Evolutionary conservation across 2,329 filamentous ascomycete species (phyloP), one percentile per base, ranked within the genome.

Genomic region (Arthrobotrys megalospora): DNA sequence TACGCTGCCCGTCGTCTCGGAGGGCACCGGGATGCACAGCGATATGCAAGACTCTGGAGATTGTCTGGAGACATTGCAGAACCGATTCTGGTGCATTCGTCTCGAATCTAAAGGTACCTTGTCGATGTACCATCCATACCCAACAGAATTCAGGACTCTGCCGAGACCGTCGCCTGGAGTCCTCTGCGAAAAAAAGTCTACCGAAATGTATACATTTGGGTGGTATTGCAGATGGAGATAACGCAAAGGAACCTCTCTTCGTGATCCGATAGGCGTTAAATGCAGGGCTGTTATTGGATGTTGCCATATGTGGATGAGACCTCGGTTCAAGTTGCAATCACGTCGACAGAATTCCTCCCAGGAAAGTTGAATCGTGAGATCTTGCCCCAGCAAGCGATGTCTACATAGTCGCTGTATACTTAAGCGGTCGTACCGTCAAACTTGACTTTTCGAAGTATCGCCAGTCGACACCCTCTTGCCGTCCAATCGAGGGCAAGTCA

Each of bases 221-320:
- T 77, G 36, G 75, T 72, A 72, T 78, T 78, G 75, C 75, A 78
- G 75, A 45, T 53, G 60, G 62, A 67, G 67, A 77, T 60, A 77
- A 77, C 73, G 73, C 73, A 69, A 67, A 71, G 65, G 75, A 72
- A 78, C 58, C 43, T 41, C 52, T 72, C 53, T 71, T 66, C 67
- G 75, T 70, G 75, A 78, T 72, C 67, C 67, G 62, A 72, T 72
- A 78, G 75, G 75, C 75, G 75, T 78, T 28, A 78, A 78, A 78
- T 58, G 75, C 75, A 55, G 45, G 67, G 50, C 43, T 68, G 45
- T 62, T 64, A 78, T 78, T 78, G 75, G 75, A 19, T 38, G 34
- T 62, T 43, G 19, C 36, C 68, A 21, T 52, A 45, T 71, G 73
- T 78, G 75, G 62, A 71, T 72, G 63, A 19, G 68, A 32, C 53